Base-by-base conservation (phyloP, 495 filamentous ascomycete genomes). In the Usnea hakonensis region DNA sequence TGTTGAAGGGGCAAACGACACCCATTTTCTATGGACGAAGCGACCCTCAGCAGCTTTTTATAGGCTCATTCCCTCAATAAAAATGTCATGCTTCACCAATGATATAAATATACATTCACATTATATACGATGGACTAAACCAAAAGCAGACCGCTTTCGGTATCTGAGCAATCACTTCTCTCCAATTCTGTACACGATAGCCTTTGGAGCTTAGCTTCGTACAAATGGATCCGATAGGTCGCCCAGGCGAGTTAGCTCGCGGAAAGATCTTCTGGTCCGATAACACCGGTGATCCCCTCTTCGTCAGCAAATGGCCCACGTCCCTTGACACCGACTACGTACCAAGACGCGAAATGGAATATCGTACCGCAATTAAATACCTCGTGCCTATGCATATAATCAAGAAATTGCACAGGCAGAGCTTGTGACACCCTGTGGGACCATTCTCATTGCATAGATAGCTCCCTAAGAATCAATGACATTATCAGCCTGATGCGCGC, bases 251-350 rank as follows among this genome's bases (percentile, higher is more conserved):
- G 41, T 23, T 44, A 44, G 7, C 2, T 21, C n/a, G 41, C 17
- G 58, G 58, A 1, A 60, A 37, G 1, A n/a, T 60, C 0, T 10
- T 30, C 17, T 60, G 58, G 58, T 46, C 58, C 7, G 32, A 44
- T 2, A 36, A 53, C 28, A 9, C 33, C 3, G 41, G 32, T 38
- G 44, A 60, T 50, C 58, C 46, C 14, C 46, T 60, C 16, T 60
- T 60, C 44, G 48, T 60, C 35, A 60, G 58, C 35, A 38, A 30
- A 54, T 60, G 58, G 58, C 58, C 58, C 2, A 40, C 58, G 6
- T 60, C 53, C 13, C 28, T 60, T 17, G 46, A 40, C 30, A 21
- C 26, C 23, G 46, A 60, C 44, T 32, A 37, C 14, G 7, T 5
- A 8, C 58, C 58, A 1, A 35, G 8, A 8, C 58, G 58, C 32